Percentiles rank a stretch among this genome's conserved stretches.
These are phyloP conservation scores for Alternaria hordeiaustralica DNA, from an alignment of 2,329 filamentous ascomycete species.

Conservation along the genomic window DNA sequence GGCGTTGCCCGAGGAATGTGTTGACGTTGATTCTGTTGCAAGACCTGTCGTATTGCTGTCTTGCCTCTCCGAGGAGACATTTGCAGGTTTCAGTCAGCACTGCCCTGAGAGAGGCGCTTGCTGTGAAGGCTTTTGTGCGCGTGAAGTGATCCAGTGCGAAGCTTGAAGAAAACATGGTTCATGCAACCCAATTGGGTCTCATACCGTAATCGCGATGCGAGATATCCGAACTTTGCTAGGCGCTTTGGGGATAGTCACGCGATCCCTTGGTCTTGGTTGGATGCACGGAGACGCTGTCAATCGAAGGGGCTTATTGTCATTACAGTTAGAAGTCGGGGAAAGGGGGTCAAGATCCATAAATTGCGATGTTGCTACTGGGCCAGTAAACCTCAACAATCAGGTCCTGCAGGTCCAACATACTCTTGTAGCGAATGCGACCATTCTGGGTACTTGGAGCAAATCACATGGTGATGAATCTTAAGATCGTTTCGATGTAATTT, in stretches of 20 bases:
- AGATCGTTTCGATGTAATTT: neutral
- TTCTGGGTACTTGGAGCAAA: neutral
- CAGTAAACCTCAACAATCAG: neutral
- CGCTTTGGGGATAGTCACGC: neutral
- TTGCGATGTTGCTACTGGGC: neutral
- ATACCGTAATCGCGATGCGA: neutral
- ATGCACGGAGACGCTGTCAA: neutral
- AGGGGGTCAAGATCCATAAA: neutral
- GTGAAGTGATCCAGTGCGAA: neutral
- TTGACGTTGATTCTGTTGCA: neutral
- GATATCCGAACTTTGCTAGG: neutral
- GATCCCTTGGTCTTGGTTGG: neutral
- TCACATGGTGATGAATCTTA: neutral
- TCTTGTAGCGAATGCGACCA: neutral
- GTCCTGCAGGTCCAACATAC: neutral
- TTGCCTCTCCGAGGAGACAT: neutral
- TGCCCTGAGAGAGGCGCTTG: neutral
- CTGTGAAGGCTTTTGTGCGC: neutral
- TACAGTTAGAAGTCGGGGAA: neutral
- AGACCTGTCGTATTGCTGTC: neutral
- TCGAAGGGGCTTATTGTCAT: neutral
- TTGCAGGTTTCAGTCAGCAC: neutral
- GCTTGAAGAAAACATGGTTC: neutral
- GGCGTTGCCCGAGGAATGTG: neutral
- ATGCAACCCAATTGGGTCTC: neutral